Base-by-base conservation (phyloP, 2,329 filamentous ascomycete genomes). In the Coleophoma eucalyptorum region DNA sequence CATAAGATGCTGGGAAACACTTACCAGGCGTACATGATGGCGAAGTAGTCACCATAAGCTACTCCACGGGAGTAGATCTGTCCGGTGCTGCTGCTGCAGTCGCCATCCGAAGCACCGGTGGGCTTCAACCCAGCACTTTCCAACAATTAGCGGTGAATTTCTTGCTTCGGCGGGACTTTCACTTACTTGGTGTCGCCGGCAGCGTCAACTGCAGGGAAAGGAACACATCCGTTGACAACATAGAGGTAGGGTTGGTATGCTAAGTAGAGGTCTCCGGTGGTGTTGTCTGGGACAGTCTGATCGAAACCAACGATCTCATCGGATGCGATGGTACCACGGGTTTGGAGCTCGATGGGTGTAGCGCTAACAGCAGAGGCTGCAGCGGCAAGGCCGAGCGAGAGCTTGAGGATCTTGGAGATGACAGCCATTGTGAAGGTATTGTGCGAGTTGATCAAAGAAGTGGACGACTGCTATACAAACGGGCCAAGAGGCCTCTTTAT, bases 201-300 rank as follows among this genome's bases (percentile, higher is more conserved):
- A 0, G 72, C 72, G 54, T 86, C 77, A 1, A 86, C 81, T 1
- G 77, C 81, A 0, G 81, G 81, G 60, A 82, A 86, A 0, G 81
- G 80, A 8, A 84, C 81, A 54, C 82, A 86, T 43, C 82, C 81
- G 57, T 79, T 78, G 16, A 73, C 71, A 5, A 84, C 75, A 11
- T 80, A 58, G 5, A 83, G 69, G 48, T 69, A 72, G 0, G 80
- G 81, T 65, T 84, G 75, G 65, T 80, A 84, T 48, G 76, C 75
- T 40, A 77, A 62, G 56, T 80, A 79, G 20, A 80, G 62, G 3
- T 68, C 61, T 13, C 80, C 80, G 0, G 66, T 61, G 1, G 67
- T 67, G 5, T 69, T 70, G 40, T 65, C 67, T 0, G 80, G 80
- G 0, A 83, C 77, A 0, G 77, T 73, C 60, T 83, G 60, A 0